These are phyloP conservation scores for Bisporella sp. DNA, from an alignment of 2,329 filamentous ascomycete species.

Conservation along the genomic window DNA sequence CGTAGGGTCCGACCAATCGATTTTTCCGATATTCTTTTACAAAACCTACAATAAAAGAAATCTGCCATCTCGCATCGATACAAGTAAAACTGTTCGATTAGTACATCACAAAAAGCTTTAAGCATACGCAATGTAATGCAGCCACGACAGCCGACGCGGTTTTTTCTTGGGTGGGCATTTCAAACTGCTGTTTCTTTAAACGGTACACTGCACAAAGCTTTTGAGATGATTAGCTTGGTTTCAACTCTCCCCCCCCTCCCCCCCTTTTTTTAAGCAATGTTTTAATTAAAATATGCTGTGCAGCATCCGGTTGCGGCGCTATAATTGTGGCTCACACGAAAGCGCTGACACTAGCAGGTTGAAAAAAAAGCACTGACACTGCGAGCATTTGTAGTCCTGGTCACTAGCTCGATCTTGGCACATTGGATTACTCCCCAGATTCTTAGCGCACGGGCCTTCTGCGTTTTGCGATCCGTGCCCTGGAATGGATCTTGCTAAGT, in stretches of 20 bases:
- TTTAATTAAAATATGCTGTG: background rate
- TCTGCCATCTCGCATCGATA: no score
- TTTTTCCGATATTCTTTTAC: constrained; percentile 3
- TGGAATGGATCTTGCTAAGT: no score
- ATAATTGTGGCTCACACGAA: background rate
- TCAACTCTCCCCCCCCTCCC: no score
- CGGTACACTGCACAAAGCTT: background rate
- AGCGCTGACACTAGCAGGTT: background rate
- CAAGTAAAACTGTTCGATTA: constrained; percentile 21
- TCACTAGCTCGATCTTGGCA: no score
- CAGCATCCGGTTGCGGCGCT: background rate
- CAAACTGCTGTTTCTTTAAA: constrained; percentile 3
- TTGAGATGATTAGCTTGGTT: background rate
- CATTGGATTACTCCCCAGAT: no score
- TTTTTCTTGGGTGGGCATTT: constrained; percentile 4
- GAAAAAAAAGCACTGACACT: no score
- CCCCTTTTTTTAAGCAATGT: background rate
- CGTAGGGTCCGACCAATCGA: background rate
- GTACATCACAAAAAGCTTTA: constrained; percentile 19
- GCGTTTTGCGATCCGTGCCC: no score
- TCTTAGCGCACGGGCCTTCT: no score
- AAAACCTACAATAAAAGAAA: background rate
- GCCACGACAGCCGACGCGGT: constrained; percentile 1
- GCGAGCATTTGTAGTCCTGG: no score
- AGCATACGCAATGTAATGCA: constrained; percentile 17